Percentiles rank a stretch among this genome's conserved stretches.
phyloP scores from a whole-genome alignment of 2,329 filamentous ascomycete genomes.

The Chaetomium strumarium region DNA sequence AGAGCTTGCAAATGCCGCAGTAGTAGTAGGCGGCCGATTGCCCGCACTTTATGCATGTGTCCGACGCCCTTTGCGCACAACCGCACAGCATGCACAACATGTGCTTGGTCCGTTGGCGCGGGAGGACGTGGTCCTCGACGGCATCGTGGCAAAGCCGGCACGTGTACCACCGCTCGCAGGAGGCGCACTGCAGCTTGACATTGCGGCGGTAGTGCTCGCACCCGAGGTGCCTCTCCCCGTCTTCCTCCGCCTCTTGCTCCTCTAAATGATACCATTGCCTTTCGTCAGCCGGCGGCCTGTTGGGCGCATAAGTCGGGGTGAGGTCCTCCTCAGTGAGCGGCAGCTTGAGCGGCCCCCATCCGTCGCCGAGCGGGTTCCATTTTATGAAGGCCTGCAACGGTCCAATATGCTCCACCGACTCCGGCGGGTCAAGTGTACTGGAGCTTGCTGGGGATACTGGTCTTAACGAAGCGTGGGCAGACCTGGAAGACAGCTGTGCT shows the following conservation, averaged over 20 bases:
- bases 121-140: constrained; percentile 69
- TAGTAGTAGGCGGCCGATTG: constrained; percentile 81
- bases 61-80: constrained; percentile 73
- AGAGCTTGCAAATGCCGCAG: constrained; percentile 89
- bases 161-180: constrained; percentile 87
- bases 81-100: constrained; percentile 98
- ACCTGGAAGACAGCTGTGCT: constrained; percentile 31
- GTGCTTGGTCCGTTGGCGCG: constrained; percentile 78
- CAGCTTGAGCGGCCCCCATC: constrained; percentile 38
- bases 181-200: constrained; percentile 89
- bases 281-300: constrained; percentile 40
- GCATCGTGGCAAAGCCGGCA: constrained; percentile 93
- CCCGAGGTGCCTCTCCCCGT: constrained; percentile 52
- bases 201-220: constrained; percentile 94
- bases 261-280: constrained; percentile 38
- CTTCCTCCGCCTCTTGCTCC: constrained; percentile 30
- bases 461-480: constrained; percentile 15
- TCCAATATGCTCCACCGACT: constrained; percentile 32
- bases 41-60: constrained; percentile 72
- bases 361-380: constrained; percentile 45
- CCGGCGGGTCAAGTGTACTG: constrained; percentile 26
- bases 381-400: constrained; percentile 49
- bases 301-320: constrained; percentile 59
- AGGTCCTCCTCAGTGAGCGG: constrained; percentile 55
- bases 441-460: constrained; percentile 25